Evolutionary conservation across 2,329 filamentous ascomycete genomes (phyloP).

Genomic region (Cytospora piceae): DNA sequence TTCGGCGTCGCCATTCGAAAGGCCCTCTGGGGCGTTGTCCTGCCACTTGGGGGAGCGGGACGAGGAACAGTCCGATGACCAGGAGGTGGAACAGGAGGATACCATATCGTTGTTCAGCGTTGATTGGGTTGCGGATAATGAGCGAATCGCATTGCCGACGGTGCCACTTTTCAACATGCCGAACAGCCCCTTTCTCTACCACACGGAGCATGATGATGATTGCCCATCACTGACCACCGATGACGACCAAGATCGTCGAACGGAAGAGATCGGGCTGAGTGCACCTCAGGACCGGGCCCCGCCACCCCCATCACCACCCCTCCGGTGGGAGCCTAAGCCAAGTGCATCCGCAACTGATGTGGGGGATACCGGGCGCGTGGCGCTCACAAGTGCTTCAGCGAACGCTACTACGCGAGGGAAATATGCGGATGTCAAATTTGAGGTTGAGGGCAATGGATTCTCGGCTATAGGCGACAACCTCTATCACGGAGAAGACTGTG

Average conservation of each 20-base stretch:
- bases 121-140: not conserved
- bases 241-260: not conserved
- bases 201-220: not conserved
- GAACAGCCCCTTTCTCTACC: slow-evolving; percentile 1
- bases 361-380: too few relatives aligned
- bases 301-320: not conserved
- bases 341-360: not conserved
- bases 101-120: not conserved
- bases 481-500: not conserved
- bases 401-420: not conserved
- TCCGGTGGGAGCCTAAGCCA: not conserved
- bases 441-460: not conserved
- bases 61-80: too few relatives aligned
- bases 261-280: not conserved
- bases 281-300: not conserved
- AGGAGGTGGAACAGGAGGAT: not conserved
- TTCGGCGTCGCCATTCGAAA: not conserved
- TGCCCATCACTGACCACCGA: not conserved
- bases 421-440: not conserved
- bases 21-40: not conserved
- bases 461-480: not conserved
- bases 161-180: not conserved
- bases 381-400: not conserved
- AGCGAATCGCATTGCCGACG: not conserved
- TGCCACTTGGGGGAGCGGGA: not conserved